These are phyloP conservation scores for Hygrophorus pudorinus DNA, from an alignment of 768 basidiomycete species.

Conservation along the genomic window DNA sequence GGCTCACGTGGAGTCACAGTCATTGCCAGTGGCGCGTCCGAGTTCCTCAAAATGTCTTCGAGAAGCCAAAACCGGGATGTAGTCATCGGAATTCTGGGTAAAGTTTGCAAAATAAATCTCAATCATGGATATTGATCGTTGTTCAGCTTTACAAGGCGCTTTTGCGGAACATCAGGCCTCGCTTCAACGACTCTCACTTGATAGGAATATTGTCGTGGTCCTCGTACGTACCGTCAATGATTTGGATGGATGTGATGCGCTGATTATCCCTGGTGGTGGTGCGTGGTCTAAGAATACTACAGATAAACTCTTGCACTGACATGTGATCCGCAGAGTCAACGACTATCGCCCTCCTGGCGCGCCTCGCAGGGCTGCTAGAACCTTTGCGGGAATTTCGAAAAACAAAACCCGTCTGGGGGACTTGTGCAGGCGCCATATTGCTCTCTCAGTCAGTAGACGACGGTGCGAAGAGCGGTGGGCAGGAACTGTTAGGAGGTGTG, in stretches of 20 bases:
- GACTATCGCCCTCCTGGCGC: constrained; percentile 74
- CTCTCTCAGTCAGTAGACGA: constrained; percentile 62
- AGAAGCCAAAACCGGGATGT: too few relatives aligned
- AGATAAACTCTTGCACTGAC: neutral
- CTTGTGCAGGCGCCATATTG: constrained; percentile 91
- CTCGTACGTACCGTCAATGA: constrained; percentile 73
- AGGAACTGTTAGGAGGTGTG: constrained; percentile 77
- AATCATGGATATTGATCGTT: too few relatives aligned
- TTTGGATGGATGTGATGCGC: constrained; percentile 63
- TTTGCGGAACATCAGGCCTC: constrained; percentile 79
- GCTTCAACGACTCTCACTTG: constrained; percentile 46
- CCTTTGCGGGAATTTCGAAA: constrained; percentile 68
- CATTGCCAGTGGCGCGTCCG: neutral
- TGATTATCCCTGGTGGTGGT: constrained; percentile 94
- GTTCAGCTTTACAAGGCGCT: constrained; percentile 81
- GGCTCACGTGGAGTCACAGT: neutral
- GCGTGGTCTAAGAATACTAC: constrained; percentile 10
- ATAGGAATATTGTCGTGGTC: constrained; percentile 33
- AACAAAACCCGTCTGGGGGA: constrained; percentile 82
- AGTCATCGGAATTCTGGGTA: too few relatives aligned
- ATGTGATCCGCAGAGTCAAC: constrained; percentile 60
- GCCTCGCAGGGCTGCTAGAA: constrained; percentile 66
- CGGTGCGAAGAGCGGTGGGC: constrained; percentile 78
- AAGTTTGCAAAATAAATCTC: too few relatives aligned
- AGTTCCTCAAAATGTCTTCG: too few relatives aligned